Evolutionary conservation across 305 asterid genomes (phyloP).

Genomic region (Fraxinus latifolia): DNA sequence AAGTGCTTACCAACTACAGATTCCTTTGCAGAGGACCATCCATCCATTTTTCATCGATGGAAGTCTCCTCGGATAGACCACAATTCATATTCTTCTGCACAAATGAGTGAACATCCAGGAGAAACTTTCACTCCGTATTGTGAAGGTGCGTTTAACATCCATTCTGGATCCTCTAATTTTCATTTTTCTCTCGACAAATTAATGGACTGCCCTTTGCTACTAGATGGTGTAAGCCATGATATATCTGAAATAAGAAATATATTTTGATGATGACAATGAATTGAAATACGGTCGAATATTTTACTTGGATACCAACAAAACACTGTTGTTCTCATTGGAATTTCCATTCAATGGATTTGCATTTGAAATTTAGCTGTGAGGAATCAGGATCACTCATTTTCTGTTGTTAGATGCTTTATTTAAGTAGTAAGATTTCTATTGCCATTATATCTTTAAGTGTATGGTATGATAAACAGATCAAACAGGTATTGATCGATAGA

Average conservation of each 20-base stretch:
- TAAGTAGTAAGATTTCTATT: neutral
- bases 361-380: neutral
- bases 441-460: slow-evolving; percentile 1
- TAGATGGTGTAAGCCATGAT: slow-evolving; percentile 32
- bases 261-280: slow-evolving; percentile 26
- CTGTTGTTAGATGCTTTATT: neutral
- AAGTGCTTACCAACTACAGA: slow-evolving; percentile 36
- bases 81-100: slow-evolving; percentile 19
- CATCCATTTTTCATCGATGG: slow-evolving; percentile 25
- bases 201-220: slow-evolving; percentile 31
- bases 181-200: slow-evolving; percentile 27
- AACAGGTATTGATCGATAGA: neutral
- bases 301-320: neutral
- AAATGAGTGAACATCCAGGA: slow-evolving; percentile 24
- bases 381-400: neutral
- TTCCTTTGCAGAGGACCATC: slow-evolving; percentile 25
- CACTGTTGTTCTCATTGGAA: neutral
- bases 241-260: slow-evolving; percentile 22
- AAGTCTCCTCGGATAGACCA: slow-evolving; percentile 34
- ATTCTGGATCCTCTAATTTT: slow-evolving; percentile 23
- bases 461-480: slow-evolving; percentile 1
- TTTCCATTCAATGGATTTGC: slow-evolving; percentile 3
- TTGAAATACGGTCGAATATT: slow-evolving; percentile 23
- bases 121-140: slow-evolving; percentile 17
- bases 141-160: slow-evolving; percentile 25